phyloP scores from a whole-genome alignment of 768 basidiomycete genomes.

The Termitomyces titanicus region DNA sequence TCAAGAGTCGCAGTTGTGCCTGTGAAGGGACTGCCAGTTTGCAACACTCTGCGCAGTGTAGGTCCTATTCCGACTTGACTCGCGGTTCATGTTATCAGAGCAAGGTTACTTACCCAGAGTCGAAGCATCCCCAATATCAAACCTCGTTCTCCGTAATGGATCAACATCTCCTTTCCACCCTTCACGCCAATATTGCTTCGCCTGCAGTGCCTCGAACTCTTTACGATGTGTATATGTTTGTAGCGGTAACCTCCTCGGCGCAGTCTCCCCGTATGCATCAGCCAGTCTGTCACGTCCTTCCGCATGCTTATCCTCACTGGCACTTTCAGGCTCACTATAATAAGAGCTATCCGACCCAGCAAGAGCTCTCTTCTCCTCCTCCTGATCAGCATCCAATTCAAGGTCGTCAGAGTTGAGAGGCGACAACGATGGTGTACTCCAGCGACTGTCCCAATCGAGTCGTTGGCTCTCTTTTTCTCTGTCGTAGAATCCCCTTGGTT shows the following conservation, averaged over 20 bases:
- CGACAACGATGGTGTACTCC: slow-evolving; percentile 67
- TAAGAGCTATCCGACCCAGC: neutral
- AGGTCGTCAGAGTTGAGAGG: slow-evolving; percentile 57
- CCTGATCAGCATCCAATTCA: slow-evolving; percentile 27
- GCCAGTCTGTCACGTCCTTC: neutral
- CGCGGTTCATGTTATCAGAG: neutral
- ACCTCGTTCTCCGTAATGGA: slow-evolving; percentile 32
- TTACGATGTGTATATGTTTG: slow-evolving; percentile 44
- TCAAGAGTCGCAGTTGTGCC: slow-evolving; percentile 7
- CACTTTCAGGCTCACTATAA: neutral
- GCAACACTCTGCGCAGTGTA: slow-evolving; percentile 13
- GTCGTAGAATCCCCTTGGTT: slow-evolving; percentile 25
- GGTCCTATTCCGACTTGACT: slow-evolving; percentile 10
- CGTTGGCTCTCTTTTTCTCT: slow-evolving; percentile 19
- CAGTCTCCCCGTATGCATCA: slow-evolving; percentile 5
- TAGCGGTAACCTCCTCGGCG: slow-evolving; percentile 17
- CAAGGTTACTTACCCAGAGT: slow-evolving; percentile 51
- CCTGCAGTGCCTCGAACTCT: slow-evolving; percentile 58
- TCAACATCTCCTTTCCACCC: slow-evolving; percentile 53
- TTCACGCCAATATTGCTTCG: slow-evolving; percentile 70
- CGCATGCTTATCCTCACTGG: neutral
- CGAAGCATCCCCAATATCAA: slow-evolving; percentile 68
- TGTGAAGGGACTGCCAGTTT: neutral
- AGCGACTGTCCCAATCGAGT: slow-evolving; percentile 37
- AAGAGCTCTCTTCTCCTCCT: slow-evolving; percentile 8